Evolutionary conservation across 106 monocot genomes (phyloP).

Genomic region (Amphibolis antarctica): DNA sequence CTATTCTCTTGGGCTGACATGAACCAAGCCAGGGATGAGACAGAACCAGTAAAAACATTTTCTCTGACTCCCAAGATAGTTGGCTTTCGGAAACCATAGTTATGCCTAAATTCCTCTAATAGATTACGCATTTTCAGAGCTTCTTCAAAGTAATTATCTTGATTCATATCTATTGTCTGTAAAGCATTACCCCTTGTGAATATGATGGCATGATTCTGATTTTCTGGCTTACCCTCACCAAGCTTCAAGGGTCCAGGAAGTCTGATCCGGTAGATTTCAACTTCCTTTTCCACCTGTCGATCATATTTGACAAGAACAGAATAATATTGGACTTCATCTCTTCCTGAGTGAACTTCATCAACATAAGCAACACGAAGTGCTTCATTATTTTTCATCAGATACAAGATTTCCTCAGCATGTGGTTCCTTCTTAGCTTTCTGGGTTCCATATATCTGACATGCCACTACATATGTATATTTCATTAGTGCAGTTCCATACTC

Average conservation of each 20-base stretch:
- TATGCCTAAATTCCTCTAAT: conserved; percentile 57
- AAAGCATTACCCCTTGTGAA: conserved; percentile 22
- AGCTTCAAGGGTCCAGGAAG: conserved; percentile 23
- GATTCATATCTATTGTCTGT: conserved; percentile 27
- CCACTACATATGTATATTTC: conserved; percentile 21
- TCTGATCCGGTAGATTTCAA: conserved; percentile 20
- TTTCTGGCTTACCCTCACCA: conserved; percentile 28
- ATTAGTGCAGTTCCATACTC: conserved; percentile 24
- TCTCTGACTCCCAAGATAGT: conserved; percentile 90
- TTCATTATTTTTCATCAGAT: conserved; percentile 22
- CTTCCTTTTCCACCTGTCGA: conserved; percentile 15
- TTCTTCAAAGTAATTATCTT: conserved; percentile 25
- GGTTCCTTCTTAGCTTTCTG: conserved; percentile 25
- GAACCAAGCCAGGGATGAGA: conserved; percentile 92
- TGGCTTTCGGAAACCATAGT: conserved; percentile 65
- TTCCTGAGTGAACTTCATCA: conserved; percentile 8
- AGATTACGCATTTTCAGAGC: conserved; percentile 44
- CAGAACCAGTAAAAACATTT: conserved; percentile 87
- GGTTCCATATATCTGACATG: conserved; percentile 23
- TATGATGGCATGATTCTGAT: conserved; percentile 26
- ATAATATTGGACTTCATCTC: conserved; percentile 16
- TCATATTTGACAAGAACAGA: conserved; percentile 29
- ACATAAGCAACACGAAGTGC: conserved; percentile 22
- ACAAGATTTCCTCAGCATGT: conserved; percentile 17
- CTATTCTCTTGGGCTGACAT: conserved; percentile 96